A percentile compares a stretch with the other conserved stretches of the same genome.
phyloP scores from a whole-genome alignment of 768 basidiomycete genomes.

The Suillus fuscotomentosus region DNA sequence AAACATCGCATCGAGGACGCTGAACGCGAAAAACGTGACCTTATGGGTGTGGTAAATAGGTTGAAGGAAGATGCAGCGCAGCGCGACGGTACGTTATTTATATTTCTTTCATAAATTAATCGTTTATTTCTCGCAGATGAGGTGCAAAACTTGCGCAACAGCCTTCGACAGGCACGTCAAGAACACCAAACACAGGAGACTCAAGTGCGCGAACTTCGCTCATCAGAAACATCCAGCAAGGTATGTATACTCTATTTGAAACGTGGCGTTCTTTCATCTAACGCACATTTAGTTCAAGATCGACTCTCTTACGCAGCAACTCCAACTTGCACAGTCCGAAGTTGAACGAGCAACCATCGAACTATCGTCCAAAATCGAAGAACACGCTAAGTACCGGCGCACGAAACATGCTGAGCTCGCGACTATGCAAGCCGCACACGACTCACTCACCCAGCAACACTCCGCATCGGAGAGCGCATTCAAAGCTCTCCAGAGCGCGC shows the following conservation, averaged over 20 bases:
- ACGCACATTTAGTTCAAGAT: constrained; percentile 68
- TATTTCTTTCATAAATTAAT: neutral
- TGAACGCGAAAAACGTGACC: constrained; percentile 89
- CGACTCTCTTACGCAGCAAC: constrained; percentile 79
- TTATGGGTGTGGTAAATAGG: constrained; percentile 79
- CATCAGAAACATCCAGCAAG: constrained; percentile 74
- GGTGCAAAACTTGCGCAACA: constrained; percentile 62
- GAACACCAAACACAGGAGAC: constrained; percentile 68
- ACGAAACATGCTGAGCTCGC: constrained; percentile 77
- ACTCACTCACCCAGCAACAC: constrained; percentile 66
- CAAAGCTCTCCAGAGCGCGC: constrained; percentile 69
- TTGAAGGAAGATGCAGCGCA: constrained; percentile 73
- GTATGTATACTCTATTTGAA: constrained; percentile 34
- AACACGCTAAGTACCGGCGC: constrained; percentile 81
- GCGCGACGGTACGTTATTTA: constrained; percentile 60
- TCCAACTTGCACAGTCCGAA: constrained; percentile 75
- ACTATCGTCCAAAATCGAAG: constrained; percentile 70
- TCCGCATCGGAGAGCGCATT: constrained; percentile 66
- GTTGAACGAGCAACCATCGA: constrained; percentile 69
- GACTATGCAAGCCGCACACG: constrained; percentile 74
- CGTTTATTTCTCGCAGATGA: constrained; percentile 49
- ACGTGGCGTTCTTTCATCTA: neutral
- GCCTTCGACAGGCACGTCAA: constrained; percentile 72
- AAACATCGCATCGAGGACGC: constrained; percentile 66
- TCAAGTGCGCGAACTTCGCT: constrained; percentile 70